Base-by-base conservation (phyloP, 371 early-diverging fungal species). In the Coemansia sp. region DNA sequence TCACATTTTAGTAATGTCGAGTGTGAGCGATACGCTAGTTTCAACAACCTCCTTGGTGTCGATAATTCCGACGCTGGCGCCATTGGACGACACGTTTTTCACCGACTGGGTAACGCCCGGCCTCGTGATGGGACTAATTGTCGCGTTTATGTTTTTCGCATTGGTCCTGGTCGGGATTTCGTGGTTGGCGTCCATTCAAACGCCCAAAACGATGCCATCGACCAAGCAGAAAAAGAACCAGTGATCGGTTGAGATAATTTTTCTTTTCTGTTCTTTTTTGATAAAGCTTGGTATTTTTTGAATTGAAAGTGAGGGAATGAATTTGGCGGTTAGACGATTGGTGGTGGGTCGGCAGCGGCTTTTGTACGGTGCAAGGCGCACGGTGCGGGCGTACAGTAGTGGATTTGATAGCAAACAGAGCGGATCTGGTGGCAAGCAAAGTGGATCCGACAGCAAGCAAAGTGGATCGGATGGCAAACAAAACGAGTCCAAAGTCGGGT, bases 401-500 rank as follows among this genome's bases (percentile, higher is more conserved):
- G 33, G 39, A 20, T 28, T 37, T n/a, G 56, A 56, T 53, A 26
- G 42, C 14, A 42, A 42, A 4, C 11, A 16, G 16, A 42, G 42
- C 42, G 16, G 42, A 42, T 11, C 16, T 5, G 42, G 14, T 16
- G 12, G 42, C n/a, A 44, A 44, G 14, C 14, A n/a, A 5, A 44
- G 44, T 16, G 44, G 44, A 44, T 16, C 14, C 0, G 44, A n/a
- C 3, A 5, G 42, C 12, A 44, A 44, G 44, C 44, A 44, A 16
- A n/a, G 44, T 16, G 44, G 44, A 44, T 44, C 44, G 16, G n/a
- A 30, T 33, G 11, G 18, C 44, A 60, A 52, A 1, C 23, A 54
- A 2, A 23, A 33, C 84, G 81, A 40, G 12, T 5, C 42, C 14
- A 55, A 26, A 30, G 72, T 83, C 20, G 85, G 87, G 40, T 92